A percentile compares a stretch with the other conserved stretches of the same genome.
Conservation (phyloP, 2,329 filamentous ascomycete species). For the Endocalyx cinctus region DNA sequence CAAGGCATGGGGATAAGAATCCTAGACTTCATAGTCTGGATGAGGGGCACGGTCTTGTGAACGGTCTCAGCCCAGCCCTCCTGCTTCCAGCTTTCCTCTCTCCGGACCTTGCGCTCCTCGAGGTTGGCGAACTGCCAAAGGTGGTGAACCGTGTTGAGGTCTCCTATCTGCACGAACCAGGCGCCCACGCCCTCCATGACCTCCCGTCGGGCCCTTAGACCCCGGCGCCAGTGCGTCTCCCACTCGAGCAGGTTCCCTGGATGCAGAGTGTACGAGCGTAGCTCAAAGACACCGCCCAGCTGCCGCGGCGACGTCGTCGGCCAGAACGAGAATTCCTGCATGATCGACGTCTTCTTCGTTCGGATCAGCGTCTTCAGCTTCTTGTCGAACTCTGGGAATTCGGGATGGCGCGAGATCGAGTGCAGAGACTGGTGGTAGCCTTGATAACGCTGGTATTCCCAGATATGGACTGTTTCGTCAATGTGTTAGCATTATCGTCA, state of each 20-base stretch:
- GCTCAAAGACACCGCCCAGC: constrained; percentile 89
- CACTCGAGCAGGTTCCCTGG: constrained; percentile 95
- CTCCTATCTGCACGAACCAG: constrained; percentile 98
- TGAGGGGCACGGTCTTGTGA: constrained; percentile 96
- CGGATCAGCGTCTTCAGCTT: constrained; percentile 83
- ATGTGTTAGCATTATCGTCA: not conserved
- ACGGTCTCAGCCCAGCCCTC: constrained; percentile 97
- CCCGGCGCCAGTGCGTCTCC: constrained; percentile 97
- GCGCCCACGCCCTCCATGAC: constrained; percentile 98
- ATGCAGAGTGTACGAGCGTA: constrained; percentile 93
- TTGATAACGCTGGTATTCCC: constrained; percentile 97
- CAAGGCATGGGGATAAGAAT: constrained; percentile 94
- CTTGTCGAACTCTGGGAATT: constrained; percentile 76
- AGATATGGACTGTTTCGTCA: constrained; percentile 76
- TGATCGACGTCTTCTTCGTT: constrained; percentile 81
- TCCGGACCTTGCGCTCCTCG: constrained; percentile 82
- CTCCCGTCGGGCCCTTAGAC: constrained; percentile 83
- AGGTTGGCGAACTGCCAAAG: constrained; percentile 98
- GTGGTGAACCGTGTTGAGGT: constrained; percentile 95
- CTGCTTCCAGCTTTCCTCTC: constrained; percentile 92
- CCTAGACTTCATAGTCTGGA: constrained; percentile 92
- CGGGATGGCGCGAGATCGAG: constrained; percentile 75
- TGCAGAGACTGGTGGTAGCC: constrained; percentile 92
- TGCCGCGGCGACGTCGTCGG: constrained; percentile 86
- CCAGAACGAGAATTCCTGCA: constrained; percentile 99